phyloP scores from a whole-genome alignment of 2,329 filamentous ascomycete genomes.

The Diaporthe sp. region DNA sequence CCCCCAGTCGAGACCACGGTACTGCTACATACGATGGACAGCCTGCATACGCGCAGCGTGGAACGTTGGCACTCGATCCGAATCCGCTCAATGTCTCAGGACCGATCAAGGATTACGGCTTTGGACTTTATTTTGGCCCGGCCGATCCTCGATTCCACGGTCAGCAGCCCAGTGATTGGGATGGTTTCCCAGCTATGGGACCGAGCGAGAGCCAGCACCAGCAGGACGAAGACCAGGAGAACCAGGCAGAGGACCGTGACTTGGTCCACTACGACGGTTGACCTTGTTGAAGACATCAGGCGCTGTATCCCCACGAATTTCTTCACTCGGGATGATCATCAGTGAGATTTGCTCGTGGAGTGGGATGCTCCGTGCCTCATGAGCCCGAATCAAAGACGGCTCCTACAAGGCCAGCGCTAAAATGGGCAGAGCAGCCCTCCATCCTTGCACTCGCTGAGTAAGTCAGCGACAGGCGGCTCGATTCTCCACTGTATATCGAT shows the following conservation, averaged over 20 bases:
- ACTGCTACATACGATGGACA: background rate
- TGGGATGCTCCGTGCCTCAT: background rate
- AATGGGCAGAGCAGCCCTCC: no score
- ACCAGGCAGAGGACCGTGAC: background rate
- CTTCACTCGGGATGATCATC: background rate
- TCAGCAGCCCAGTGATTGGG: background rate
- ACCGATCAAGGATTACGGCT: background rate
- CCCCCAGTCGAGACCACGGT: background rate
- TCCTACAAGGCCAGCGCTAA: no score
- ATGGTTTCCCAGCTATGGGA: background rate
- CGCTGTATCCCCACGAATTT: no score
- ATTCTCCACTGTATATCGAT: no score
- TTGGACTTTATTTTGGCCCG: background rate
- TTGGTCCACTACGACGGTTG: background rate
- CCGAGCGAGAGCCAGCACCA: background rate
- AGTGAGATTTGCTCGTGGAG: background rate
- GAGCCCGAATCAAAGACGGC: no score
- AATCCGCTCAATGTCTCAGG: background rate
- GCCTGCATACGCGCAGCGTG: background rate
- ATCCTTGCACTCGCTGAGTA: no score
- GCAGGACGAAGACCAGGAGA: background rate
- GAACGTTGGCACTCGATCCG: background rate
- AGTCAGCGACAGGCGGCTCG: rapidly evolving
- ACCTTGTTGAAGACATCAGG: background rate
- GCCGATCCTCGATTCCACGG: background rate